Base-by-base conservation (phyloP, 2,329 filamentous ascomycete genomes). In the Fusarium sp. region DNA sequence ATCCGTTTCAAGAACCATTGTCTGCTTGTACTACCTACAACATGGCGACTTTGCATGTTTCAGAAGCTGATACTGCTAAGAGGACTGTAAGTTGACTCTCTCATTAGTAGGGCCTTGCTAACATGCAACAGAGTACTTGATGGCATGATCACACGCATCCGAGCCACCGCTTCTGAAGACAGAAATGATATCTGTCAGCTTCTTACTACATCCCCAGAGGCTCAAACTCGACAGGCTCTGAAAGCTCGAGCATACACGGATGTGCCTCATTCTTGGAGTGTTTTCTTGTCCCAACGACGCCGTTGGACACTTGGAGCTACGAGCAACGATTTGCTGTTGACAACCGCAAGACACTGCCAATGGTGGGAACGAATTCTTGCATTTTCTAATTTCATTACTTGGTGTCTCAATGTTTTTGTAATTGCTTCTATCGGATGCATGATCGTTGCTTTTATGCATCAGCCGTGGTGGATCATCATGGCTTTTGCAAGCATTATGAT, bases 211-310 rank as follows among this genome's bases (percentile, higher is more conserved):
- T 82, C 78, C 44, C 82, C 83, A 5, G 73, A 82, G 44, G 79
- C 79, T 7, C 78, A 79, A 43, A 85, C 82, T 9, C 77, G 82
- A 2, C 83, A 85, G 67, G 82, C 83, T 1, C 74, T 85, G 12
- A 74, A 78, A n/a, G 83, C 84, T 10, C 77, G 80, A 30, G 83
- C 83, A 13, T 84, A 78, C 68, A 85, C 83, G 5, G 80, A 83
- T 57, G 82, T 83, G 15, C 82, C 82, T 3, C 79, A 82, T 61
- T 77, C 78, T 23, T 80, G 82, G 77, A 80, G 78, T 32, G 83
- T 85, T 35, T 85, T 84, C 65, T 75, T 85, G 9, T 78, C 76
- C 19, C 76, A 77, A 54, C 75, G 75, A 18, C 74, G 75, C 2
- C 75, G 75, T 16, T 78, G 76, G 76, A 76, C 76, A n/a, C 74